Conservation (phyloP, 192 early-diverging fungal genomes). For the Backusella australiensis region DNA sequence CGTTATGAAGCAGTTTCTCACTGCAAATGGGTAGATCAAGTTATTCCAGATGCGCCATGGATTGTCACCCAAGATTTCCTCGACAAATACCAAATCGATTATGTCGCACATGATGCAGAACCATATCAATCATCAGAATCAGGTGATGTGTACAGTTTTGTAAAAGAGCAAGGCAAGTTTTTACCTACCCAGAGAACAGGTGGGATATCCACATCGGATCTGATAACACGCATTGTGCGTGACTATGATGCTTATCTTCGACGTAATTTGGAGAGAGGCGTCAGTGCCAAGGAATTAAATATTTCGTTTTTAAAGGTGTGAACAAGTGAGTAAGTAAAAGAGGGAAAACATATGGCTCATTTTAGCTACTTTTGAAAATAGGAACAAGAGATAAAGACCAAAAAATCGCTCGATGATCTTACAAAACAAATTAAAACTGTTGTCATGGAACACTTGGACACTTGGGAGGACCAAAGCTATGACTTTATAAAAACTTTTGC, state of each 20-base stretch:
- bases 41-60: conserved; percentile 77
- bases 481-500: conserved; percentile 70
- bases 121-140: conserved; percentile 76
- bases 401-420: conserved; percentile 69
- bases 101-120: conserved; percentile 80
- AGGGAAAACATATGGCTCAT: not conserved
- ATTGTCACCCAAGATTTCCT: conserved; percentile 71
- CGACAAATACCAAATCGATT: conserved; percentile 75
- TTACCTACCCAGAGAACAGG: conserved; percentile 73
- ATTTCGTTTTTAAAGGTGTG: conserved; percentile 75
- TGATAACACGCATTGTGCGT: conserved; percentile 82
- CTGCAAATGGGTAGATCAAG: conserved; percentile 84
- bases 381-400: conserved; percentile 70
- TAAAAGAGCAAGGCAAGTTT: conserved; percentile 69
- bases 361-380: conserved; percentile 14
- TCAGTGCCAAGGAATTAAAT: conserved; percentile 76
- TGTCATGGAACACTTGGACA: conserved; percentile 60
- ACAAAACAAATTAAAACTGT: conserved; percentile 66
- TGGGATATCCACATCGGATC: conserved; percentile 77
- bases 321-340: not conserved
- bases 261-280: conserved; percentile 80
- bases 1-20: conserved; percentile 78
- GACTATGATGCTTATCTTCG: conserved; percentile 83
- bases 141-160: conserved; percentile 77
- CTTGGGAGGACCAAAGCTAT: conserved; percentile 72